Evolutionary conservation across 257 asterid genomes (phyloP), one percentile per base, ranked within the genome.

Genomic region (Euphrasia confusa): DNA sequence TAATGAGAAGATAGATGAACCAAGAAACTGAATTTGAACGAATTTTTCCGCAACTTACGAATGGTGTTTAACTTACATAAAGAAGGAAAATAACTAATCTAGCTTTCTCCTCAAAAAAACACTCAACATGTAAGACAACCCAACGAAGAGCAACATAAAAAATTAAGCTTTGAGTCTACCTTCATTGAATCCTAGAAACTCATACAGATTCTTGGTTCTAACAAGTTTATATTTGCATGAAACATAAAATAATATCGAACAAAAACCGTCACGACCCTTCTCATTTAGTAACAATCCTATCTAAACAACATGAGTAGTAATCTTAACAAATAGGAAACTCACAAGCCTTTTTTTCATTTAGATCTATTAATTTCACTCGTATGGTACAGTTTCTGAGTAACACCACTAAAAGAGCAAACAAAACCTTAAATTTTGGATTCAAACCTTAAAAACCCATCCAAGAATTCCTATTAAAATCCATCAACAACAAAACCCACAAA

Each of bases 401-500:
- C 74, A 59, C 67, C 63, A 66, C 40, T 18, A 45, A 30, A 33
- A 21, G 21, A 63, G 10, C 26, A 57, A 58, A 12, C 14, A 62
- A 58, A 27, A 55, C n/a, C 24, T 21, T 21, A 21, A 21, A 21
- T 21, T 21, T 21, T 21, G 24, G 24, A 21, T 21, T 21, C 24
- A 21, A 21, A 21, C 24, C 24, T 21, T 21, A 21, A 21, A 21
- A 21, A 21, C 24, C 24, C 24, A 21, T 21, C 24, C 24, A 21
- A 21, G 24, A 21, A 21, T 21, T 21, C 24, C 24, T 21, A 21
- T 21, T 21, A 21, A 21, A 21, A 21, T 21, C 24, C 24, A 21
- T 21, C 63, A 60, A 53, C 66, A 24, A 53, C 55, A 3, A 52
- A 58, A 73, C 53, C 64, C 71, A 54, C 4, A 64, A 56, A 65